Evolutionary conservation across 352 stramenopile species (phyloP).

Genomic region (Chrysophaeum taylorii): DNA sequence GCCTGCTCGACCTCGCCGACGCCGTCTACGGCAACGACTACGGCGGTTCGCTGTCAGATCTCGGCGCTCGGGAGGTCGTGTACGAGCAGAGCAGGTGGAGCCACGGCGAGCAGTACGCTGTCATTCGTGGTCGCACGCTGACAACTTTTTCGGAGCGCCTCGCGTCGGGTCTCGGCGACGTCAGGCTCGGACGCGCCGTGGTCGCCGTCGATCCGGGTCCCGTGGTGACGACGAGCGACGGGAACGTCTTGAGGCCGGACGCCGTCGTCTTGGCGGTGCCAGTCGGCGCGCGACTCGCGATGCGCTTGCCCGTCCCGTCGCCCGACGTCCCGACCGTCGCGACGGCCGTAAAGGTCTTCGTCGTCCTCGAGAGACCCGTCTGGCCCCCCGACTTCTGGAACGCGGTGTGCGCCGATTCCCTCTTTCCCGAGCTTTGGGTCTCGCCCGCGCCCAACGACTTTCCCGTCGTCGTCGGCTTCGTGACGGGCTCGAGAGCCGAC

Average conservation of each 20-base stretch:
- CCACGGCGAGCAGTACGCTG: neutral
- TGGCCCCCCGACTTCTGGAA: neutral
- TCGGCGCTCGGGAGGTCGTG: neutral
- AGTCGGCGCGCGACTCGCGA: neutral
- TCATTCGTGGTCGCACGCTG: too few relatives aligned
- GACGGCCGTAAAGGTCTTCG: neutral
- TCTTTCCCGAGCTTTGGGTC: conserved; percentile 8
- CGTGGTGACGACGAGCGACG: too few relatives aligned
- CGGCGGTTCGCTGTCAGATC: neutral
- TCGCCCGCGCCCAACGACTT: neutral
- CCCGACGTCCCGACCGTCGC: neutral
- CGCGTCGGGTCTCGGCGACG: neutral
- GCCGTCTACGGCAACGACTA: conserved; percentile 13
- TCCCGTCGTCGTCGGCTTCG: conserved; percentile 7
- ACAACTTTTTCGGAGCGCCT: too few relatives aligned
- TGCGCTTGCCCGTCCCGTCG: neutral
- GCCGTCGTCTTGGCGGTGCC: neutral
- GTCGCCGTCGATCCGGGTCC: neutral
- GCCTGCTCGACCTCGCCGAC: neutral
- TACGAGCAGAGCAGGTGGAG: neutral
- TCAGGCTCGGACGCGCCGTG: neutral
- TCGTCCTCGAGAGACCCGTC: neutral
- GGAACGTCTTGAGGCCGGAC: neutral
- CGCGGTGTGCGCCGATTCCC: neutral
- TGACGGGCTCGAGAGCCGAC: neutral